Conservation (phyloP, 768 basidiomycete genomes). For the Russula sp. region DNA sequence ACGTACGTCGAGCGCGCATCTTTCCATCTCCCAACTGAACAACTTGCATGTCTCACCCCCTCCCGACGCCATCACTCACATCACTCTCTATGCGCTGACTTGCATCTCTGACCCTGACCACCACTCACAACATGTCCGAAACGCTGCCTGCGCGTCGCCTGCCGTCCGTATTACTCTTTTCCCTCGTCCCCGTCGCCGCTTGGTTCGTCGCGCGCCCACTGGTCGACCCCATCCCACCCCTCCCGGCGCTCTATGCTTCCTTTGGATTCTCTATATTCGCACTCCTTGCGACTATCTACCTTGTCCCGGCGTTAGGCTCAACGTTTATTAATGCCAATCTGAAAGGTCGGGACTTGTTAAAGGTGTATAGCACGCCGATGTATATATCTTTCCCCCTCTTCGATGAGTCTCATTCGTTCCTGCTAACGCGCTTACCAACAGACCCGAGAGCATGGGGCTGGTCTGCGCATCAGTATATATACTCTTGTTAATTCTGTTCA, state of each 20-base stretch:
- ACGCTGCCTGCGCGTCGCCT: conserved; percentile 13
- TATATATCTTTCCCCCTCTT: conserved; percentile 30
- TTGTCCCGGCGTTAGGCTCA: conserved; percentile 78
- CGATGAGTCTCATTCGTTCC: not conserved
- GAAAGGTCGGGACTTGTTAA: conserved; percentile 82
- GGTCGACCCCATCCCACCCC: conserved; percentile 56
- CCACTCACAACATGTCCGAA: conserved; percentile 13
- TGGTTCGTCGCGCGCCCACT: conserved; percentile 73
- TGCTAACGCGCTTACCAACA: conserved; percentile 27
- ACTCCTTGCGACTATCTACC: conserved; percentile 63
- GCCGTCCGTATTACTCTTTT: conserved; percentile 38
- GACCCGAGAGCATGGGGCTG: conserved; percentile 91
- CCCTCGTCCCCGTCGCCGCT: conserved; percentile 56
- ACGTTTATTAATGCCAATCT: conserved; percentile 76
- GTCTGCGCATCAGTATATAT: conserved; percentile 89
- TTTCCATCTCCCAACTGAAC: not conserved
- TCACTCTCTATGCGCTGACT: not conserved
- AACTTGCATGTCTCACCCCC: not conserved
- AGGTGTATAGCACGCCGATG: conserved; percentile 68
- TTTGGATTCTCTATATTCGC: conserved; percentile 82
- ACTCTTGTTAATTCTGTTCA: conserved; percentile 80
- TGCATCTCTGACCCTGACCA: not conserved
- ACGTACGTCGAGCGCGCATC: conserved; percentile 9
- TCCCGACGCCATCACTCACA: not conserved
- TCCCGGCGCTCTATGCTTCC: conserved; percentile 70